Percentiles rank a stretch among this genome's conserved stretches.
Conservation (phyloP, 2,329 filamentous ascomycete genomes). For the Colletotrichum sp. region DNA sequence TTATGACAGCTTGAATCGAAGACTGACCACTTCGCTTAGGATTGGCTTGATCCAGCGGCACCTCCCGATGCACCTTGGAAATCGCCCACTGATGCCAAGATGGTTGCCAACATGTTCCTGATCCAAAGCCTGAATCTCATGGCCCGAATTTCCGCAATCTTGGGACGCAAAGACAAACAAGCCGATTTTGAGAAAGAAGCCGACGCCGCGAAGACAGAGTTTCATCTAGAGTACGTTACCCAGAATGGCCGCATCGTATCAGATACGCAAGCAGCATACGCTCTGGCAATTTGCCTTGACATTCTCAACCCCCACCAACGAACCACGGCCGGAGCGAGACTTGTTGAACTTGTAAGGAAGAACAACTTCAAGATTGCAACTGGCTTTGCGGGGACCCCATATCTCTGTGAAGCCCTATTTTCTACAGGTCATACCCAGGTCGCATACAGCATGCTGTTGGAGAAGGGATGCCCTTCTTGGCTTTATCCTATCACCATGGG, state of each 20-base stretch:
- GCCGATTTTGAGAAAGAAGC: neutral
- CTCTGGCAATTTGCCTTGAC: constrained; percentile 25
- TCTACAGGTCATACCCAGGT: constrained; percentile 14
- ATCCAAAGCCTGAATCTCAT: constrained; percentile 20
- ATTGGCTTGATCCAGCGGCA: constrained; percentile 38
- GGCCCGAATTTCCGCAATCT: neutral
- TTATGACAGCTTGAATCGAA: neutral
- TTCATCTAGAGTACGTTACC: constrained; percentile 26
- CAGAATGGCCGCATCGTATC: constrained; percentile 17
- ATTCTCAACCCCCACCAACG: constrained; percentile 2
- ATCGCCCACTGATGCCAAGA: constrained; percentile 31
- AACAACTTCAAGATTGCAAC: constrained; percentile 21
- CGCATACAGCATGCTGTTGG: constrained; percentile 40
- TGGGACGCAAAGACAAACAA: constrained; percentile 23
- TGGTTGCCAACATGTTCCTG: constrained; percentile 36
- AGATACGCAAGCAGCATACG: constrained; percentile 25
- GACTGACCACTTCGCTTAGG: constrained; percentile 38
- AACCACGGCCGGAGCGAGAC: neutral
- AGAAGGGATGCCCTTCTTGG: constrained; percentile 40
- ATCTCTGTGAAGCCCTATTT: constrained; percentile 20
- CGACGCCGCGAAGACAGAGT: neutral
- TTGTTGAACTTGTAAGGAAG: neutral
- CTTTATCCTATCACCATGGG: constrained; percentile 42
- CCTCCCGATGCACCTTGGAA: constrained; percentile 30
- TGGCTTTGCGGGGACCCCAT: constrained; percentile 28